Evolutionary conservation across 768 basidiomycete species (phyloP), one percentile per base, ranked within the genome.

Genomic region (Exidia glandulosa): DNA sequence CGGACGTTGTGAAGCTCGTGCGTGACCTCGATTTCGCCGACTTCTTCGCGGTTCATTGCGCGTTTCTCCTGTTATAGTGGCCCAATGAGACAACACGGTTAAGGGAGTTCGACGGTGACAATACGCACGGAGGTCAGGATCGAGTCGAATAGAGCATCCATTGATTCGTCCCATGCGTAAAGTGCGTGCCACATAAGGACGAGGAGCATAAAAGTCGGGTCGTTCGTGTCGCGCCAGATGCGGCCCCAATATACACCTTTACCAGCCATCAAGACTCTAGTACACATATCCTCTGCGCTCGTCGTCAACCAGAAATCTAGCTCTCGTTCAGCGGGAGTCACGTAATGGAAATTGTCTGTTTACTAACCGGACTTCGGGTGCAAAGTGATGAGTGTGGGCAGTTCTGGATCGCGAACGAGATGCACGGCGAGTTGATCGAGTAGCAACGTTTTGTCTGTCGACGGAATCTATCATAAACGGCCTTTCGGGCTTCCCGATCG

Each of bases 141-240:
- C 14, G 59, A 33, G 3, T 59, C 61, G 37, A 58, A 62, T 25
- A 62, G 31, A 9, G 58, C 59, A n/a, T 59, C 58, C 29, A 62
- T 56, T 19, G 61, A 30, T 34, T 62, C 61, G 34, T 62, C 61
- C 61, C 61, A 62, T 9, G 61, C 61, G 56, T 62, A 62, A n/a
- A 62, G 59, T 25, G 61, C 58, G 57, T 62, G 59, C 61, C 61
- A 62, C 19, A 62, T 10, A 3, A 48, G 50, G 9, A 56, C 30
- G n/a, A 62, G 41, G 23, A 62, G 32, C 58, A 62, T 41, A 27
- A 62, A 59, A 16, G 61, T 62, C 7, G 61, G 58, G 37, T 62
- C 61, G 7, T 54, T 19, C 27, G 50, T n/a, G 6, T 54, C 30
- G 14, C 30, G 25, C 50, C 50, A 54, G 25, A 54, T 27, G 25